These are phyloP conservation scores for Globisporangium radiosum DNA, from an alignment of 352 stramenopile genomes.

Conservation along the genomic window DNA sequence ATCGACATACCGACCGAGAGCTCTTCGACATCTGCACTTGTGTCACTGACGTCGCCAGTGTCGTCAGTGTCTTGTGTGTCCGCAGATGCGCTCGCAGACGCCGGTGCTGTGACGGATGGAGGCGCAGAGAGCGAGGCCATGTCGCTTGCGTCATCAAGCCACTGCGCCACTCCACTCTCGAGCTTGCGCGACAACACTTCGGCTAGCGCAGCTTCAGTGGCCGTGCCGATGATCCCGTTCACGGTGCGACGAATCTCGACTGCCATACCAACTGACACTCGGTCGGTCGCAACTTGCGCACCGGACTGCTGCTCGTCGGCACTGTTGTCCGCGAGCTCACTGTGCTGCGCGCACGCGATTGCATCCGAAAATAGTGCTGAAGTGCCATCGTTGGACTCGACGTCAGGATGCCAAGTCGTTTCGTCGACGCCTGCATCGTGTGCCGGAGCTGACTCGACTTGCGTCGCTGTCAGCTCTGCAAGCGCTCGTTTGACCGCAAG, in stretches of 20 bases:
- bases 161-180: conserved; percentile 9
- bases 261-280: conserved; percentile 21
- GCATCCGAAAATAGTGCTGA: background rate
- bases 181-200: conserved; percentile 11
- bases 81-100: too few species aligned
- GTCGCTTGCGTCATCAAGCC: background rate
- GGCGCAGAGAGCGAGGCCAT: too few species aligned
- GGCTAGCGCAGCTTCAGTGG: conserved; percentile 12
- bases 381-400: background rate
- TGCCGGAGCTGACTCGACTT: background rate
- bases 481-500: conserved; percentile 29
- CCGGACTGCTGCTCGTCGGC: background rate
- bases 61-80: too few species aligned
- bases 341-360: too few species aligned
- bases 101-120: background rate
- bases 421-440: background rate
- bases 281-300: conserved; percentile 4
- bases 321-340: background rate
- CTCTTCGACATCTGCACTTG: background rate
- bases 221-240: conserved; percentile 22
- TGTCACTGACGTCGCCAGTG: background rate
- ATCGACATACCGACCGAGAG: conserved; percentile 36
- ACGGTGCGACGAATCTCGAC: conserved; percentile 23
- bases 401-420: background rate
- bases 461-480: conserved; percentile 6